phyloP scores from a whole-genome alignment of 2,329 filamentous ascomycete species.

The Aspergillus sp. region DNA sequence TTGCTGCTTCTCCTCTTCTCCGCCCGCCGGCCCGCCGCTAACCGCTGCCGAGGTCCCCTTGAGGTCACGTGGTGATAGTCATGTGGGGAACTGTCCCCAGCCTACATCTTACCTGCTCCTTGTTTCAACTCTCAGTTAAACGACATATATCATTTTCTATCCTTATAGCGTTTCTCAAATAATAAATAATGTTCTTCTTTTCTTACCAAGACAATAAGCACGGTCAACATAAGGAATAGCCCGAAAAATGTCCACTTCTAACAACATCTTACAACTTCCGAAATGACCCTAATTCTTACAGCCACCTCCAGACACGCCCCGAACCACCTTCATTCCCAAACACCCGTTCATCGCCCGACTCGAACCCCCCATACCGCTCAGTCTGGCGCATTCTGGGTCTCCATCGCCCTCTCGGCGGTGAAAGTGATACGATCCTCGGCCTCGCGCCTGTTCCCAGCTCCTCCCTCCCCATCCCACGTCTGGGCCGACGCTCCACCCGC shows the following conservation, averaged over 20 bases:
- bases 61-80: too few relatives aligned
- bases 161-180: too few relatives aligned
- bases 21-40: constrained; percentile 2
- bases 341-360: not conserved
- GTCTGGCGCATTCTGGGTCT: not conserved
- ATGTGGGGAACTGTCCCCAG: too few relatives aligned
- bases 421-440: not conserved
- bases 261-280: too few relatives aligned
- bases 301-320: not conserved
- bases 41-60: constrained; percentile 2
- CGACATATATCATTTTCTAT: too few relatives aligned
- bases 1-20: not conserved
- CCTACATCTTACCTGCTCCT: too few relatives aligned
- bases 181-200: too few relatives aligned
- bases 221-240: not conserved
- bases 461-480: not conserved
- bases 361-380: not conserved
- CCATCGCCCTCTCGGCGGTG: not conserved
- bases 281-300: not conserved
- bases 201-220: too few relatives aligned
- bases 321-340: too few relatives aligned
- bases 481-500: not conserved
- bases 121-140: too few relatives aligned
- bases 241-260: too few relatives aligned
- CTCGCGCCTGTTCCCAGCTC: not conserved